A percentile compares a stretch with the other conserved stretches of the same genome.
Conservation (phyloP, 2,329 filamentous ascomycete species). For the Coleophoma crateriformis region DNA sequence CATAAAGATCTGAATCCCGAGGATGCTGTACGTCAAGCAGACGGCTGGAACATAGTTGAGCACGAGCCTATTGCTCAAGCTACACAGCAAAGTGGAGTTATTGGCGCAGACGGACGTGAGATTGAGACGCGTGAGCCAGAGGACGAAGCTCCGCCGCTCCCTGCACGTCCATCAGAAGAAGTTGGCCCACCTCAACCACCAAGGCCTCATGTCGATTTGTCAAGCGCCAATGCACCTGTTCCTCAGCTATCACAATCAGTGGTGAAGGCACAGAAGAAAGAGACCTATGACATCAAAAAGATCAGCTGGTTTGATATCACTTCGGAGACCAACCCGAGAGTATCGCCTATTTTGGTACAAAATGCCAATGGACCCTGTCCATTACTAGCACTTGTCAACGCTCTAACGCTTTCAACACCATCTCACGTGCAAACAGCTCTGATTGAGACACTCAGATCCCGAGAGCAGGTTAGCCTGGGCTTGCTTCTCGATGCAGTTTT, state of each 20-base stretch:
- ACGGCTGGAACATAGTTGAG: slow-evolving; percentile 23
- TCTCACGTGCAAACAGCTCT: slow-evolving; percentile 62
- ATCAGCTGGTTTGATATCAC: slow-evolving; percentile 74
- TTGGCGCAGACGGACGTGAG: slow-evolving; percentile 9
- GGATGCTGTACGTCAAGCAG: slow-evolving; percentile 11
- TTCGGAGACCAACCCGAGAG: slow-evolving; percentile 55
- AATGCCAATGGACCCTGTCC: slow-evolving; percentile 95
- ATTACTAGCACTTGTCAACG: slow-evolving; percentile 87
- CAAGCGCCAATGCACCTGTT: slow-evolving; percentile 6
- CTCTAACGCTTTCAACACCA: slow-evolving; percentile 77
- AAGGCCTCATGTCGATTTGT: slow-evolving; percentile 11
- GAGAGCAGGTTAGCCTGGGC: slow-evolving; percentile 84
- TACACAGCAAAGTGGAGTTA: slow-evolving; percentile 18
- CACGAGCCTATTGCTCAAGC: slow-evolving; percentile 11
- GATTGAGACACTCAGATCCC: slow-evolving; percentile 68
- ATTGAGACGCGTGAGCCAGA: slow-evolving; percentile 7
- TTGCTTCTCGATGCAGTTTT: slow-evolving; percentile 85
- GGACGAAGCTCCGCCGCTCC: slow-evolving; percentile 19
- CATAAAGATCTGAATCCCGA: slow-evolving; percentile 5
- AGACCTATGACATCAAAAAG: slow-evolving; percentile 92
- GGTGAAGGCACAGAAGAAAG: slow-evolving; percentile 30
- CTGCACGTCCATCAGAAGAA: slow-evolving; percentile 18
- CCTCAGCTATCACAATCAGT: slow-evolving; percentile 7
- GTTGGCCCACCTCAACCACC: slow-evolving; percentile 18
- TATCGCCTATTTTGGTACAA: slow-evolving; percentile 85